Evolutionary conservation across 208 protist species (phyloP).

Genomic region (Leishmania amazonensis): DNA sequence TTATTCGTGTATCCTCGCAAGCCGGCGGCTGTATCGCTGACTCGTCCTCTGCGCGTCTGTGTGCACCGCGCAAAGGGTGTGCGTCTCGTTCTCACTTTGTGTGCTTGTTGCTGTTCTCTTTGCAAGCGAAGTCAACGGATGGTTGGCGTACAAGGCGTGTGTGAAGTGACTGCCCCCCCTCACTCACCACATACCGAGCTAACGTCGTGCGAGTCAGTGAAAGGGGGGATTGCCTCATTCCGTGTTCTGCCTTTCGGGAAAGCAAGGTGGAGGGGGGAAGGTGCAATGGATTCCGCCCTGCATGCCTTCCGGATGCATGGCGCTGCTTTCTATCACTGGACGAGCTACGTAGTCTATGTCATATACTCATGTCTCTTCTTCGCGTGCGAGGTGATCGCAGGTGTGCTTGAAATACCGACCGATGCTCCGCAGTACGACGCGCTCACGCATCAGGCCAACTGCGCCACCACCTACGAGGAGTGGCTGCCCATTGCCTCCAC

Average conservation of each 20-base stretch:
- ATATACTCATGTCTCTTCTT: slow-evolving; percentile 33
- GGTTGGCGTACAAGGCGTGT: background rate
- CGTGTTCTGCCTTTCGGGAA: background rate
- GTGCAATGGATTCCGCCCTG: slow-evolving; percentile 11
- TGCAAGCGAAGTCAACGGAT: background rate
- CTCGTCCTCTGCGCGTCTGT: background rate
- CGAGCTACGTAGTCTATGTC: slow-evolving; percentile 21
- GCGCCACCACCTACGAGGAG: slow-evolving; percentile 39
- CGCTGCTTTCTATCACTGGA: slow-evolving; percentile 17
- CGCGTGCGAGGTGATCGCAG: slow-evolving; percentile 43
- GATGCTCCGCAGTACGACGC: slow-evolving; percentile 35
- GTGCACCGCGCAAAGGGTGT: background rate
- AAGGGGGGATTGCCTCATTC: background rate
- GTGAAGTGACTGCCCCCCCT: background rate
- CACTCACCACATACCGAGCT: background rate
- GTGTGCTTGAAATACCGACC: slow-evolving; percentile 45
- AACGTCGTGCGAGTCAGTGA: background rate
- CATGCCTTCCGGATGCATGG: slow-evolving; percentile 9
- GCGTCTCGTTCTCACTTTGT: background rate
- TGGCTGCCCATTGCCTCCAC: slow-evolving; percentile 48
- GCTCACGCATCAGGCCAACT: slow-evolving; percentile 22
- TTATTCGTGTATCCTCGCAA: no score
- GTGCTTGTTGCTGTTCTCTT: background rate
- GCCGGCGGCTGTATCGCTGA: background rate
- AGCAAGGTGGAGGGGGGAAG: background rate